A percentile compares a stretch with the other conserved stretches of the same genome.
Conservation (phyloP, 2,329 filamentous ascomycete species). For the Mycocentrospora acerina region DNA sequence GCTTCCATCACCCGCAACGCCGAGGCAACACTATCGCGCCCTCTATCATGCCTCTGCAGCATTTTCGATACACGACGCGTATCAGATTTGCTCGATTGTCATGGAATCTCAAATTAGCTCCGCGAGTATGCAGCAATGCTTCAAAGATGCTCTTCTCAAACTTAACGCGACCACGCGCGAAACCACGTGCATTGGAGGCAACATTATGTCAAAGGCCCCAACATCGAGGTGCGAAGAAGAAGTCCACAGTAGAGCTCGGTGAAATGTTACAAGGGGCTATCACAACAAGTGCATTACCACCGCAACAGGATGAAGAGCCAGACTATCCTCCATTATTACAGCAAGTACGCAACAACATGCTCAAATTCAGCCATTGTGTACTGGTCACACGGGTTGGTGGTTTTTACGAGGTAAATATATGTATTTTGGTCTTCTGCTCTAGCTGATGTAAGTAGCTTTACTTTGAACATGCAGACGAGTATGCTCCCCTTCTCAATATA, state of each 20-base stretch:
- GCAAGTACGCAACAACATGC: conserved; percentile 86
- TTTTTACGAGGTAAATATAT: conserved; percentile 74
- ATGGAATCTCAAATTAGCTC: background rate
- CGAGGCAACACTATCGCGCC: background rate
- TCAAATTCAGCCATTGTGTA: conserved; percentile 86
- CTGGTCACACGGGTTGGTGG: conserved; percentile 88
- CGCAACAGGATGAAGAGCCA: conserved; percentile 51
- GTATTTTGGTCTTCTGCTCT: conserved; percentile 1
- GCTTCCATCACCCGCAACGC: background rate
- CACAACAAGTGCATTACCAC: conserved; percentile 43
- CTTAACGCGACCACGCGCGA: conserved; percentile 29
- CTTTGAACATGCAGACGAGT: conserved; percentile 91
- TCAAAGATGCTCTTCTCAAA: conserved; percentile 5
- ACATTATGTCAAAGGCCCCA: conserved; percentile 20
- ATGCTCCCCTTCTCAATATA: conserved; percentile 80
- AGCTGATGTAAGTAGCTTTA: conserved; percentile 62
- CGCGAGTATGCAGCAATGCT: conserved; percentile 1
- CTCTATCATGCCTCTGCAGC: conserved; percentile 22
- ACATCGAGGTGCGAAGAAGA: conserved; percentile 45
- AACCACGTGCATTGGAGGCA: conserved; percentile 28
- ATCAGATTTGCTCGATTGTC: background rate
- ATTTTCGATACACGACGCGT: conserved; percentile 10
- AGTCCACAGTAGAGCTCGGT: conserved; percentile 34
- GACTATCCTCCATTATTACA: conserved; percentile 85
- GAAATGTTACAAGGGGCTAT: conserved; percentile 60